Evolutionary conservation across 768 basidiomycete species (phyloP).

Genomic region (Ramaria sp.): DNA sequence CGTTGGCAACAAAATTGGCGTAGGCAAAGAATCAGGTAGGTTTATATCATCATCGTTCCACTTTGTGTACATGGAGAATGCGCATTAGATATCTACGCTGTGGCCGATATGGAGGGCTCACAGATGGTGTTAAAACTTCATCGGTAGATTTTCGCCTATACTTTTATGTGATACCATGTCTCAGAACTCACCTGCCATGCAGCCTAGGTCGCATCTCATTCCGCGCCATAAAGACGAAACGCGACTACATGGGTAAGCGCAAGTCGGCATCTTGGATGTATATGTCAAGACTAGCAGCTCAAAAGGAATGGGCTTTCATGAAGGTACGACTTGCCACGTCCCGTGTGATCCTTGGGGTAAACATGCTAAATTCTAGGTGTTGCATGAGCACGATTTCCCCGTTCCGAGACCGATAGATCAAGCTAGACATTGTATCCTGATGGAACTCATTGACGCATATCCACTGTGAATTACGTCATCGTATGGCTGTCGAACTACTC

Average conservation of each 20-base stretch:
- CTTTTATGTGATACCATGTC: neutral
- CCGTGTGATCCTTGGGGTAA: neutral
- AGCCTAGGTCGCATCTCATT: constrained; percentile 97
- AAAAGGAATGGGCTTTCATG: constrained; percentile 99
- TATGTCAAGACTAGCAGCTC: constrained; percentile 90
- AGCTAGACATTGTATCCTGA: constrained; percentile 87
- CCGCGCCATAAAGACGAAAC: constrained; percentile 89
- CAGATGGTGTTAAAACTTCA: constrained; percentile 92
- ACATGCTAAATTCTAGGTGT: constrained; percentile 41
- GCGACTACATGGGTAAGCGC: constrained; percentile 92
- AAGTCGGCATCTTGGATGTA: constrained; percentile 99
- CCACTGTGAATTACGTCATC: constrained; percentile 55
- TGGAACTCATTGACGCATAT: constrained; percentile 93
- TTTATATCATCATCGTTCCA: neutral
- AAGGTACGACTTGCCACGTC: constrained; percentile 44
- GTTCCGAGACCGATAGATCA: constrained; percentile 93
- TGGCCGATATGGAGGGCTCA: constrained; percentile 73
- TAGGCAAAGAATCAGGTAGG: constrained; percentile 93
- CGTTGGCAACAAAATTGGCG: constrained; percentile 96
- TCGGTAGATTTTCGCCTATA: constrained; percentile 39
- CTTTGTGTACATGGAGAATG: neutral
- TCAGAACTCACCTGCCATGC: constrained; percentile 1
- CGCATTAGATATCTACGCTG: constrained; percentile 72
- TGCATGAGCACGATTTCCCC: constrained; percentile 87
- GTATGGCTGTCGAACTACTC: neutral